Percentiles rank a stretch among this genome's conserved stretches.
These are phyloP conservation scores for Fonsecaea erecta DNA, from an alignment of 2,329 filamentous ascomycete species.

Conservation along the genomic window DNA sequence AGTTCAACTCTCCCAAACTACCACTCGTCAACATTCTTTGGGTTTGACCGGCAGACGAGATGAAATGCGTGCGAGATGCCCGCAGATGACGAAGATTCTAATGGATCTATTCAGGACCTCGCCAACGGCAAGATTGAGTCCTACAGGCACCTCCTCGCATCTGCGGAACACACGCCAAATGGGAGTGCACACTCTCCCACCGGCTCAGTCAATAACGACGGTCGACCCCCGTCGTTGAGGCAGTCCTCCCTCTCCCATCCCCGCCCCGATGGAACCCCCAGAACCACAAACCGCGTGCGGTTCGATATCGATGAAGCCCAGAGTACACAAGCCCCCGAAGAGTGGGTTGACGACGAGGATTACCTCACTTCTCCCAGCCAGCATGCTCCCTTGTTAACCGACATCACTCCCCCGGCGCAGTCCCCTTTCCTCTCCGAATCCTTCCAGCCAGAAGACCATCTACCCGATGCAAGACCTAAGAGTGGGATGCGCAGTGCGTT, in stretches of 20 bases:
- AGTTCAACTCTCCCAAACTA: neutral
- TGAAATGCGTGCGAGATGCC: slow-evolving; percentile 35
- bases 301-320: slow-evolving; percentile 61
- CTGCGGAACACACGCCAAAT: slow-evolving; percentile 24
- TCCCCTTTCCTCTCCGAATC: slow-evolving; percentile 67
- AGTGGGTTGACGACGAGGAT: slow-evolving; percentile 61
- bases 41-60: slow-evolving; percentile 18
- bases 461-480: slow-evolving; percentile 73
- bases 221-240: slow-evolving; percentile 38
- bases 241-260: slow-evolving; percentile 51
- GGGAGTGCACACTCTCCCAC: slow-evolving; percentile 37
- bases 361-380: slow-evolving; percentile 60
- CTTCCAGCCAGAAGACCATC: slow-evolving; percentile 61
- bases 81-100: slow-evolving; percentile 34
- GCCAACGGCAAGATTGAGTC: slow-evolving; percentile 30
- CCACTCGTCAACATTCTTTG: neutral
- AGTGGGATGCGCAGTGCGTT: slow-evolving; percentile 86
- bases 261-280: slow-evolving; percentile 52
- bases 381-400: slow-evolving; percentile 73
- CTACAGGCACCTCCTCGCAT: slow-evolving; percentile 24
- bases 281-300: slow-evolving; percentile 73
- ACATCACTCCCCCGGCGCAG: slow-evolving; percentile 77
- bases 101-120: slow-evolving; percentile 22
- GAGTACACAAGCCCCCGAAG: slow-evolving; percentile 37
- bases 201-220: slow-evolving; percentile 15